These are phyloP conservation scores for Cytospora piceae DNA, from an alignment of 2,329 filamentous ascomycete species.

Conservation along the genomic window DNA sequence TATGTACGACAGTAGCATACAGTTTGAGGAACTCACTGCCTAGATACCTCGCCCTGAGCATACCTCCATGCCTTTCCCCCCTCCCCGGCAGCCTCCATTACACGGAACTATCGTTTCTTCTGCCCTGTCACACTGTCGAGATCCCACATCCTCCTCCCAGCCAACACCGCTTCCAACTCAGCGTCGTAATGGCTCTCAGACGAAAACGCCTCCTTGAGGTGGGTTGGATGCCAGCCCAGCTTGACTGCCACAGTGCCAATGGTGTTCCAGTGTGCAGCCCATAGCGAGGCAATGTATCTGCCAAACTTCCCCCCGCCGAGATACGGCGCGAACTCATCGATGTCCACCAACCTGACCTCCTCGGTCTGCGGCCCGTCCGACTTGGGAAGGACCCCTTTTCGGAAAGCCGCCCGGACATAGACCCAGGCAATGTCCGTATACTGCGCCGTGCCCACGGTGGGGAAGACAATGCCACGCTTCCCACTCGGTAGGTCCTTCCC, in stretches of 20 bases:
- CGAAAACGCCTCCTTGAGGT: background rate
- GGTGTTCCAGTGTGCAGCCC: constrained; percentile 22
- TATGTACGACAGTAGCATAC: no score
- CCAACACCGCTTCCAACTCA: background rate
- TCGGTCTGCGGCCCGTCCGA: background rate
- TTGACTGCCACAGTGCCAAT: background rate
- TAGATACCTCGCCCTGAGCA: no score
- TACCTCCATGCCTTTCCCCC: no score
- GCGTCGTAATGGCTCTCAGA: background rate
- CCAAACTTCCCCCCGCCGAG: background rate
- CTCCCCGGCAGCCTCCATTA: no score
- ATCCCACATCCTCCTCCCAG: background rate
- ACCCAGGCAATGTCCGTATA: background rate
- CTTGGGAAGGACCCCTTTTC: constrained; percentile 10
- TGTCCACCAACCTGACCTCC: constrained; percentile 1
- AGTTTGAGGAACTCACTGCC: no score
- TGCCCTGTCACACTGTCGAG: background rate
- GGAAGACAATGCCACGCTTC: constrained; percentile 57
- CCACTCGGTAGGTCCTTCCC: constrained; percentile 22
- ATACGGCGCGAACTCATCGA: background rate
- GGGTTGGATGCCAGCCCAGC: constrained; percentile 16
- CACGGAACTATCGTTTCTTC: background rate
- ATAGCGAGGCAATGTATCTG: background rate
- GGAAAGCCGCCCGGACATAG: constrained; percentile 7
- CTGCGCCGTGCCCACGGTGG: constrained; percentile 52